Percentiles rank a stretch among this genome's conserved stretches.
These are phyloP conservation scores for Diaporthe australafricana DNA, from an alignment of 2,329 filamentous ascomycete species.

Conservation along the genomic window DNA sequence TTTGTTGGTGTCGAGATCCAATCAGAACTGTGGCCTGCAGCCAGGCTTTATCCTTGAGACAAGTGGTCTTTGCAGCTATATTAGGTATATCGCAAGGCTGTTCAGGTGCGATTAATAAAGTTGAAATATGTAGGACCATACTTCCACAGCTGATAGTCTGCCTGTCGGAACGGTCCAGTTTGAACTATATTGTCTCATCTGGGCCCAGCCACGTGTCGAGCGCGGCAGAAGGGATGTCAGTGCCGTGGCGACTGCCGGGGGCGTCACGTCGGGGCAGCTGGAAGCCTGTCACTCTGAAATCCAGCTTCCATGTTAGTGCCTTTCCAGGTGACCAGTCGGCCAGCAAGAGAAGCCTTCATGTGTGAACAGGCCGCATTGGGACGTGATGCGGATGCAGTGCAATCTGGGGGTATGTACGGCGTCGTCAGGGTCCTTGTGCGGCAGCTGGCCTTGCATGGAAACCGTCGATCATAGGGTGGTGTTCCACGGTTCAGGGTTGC, in stretches of 20 bases:
- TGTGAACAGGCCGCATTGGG: constrained; percentile 12
- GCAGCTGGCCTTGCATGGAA: constrained; percentile 1
- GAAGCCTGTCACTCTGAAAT: not conserved
- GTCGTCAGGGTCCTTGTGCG: constrained; percentile 16
- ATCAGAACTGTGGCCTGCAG: constrained; percentile 1
- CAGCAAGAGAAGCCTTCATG: not conserved
- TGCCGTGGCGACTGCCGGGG: constrained; percentile 26
- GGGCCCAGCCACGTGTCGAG: constrained; percentile 31
- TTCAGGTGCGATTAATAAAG: constrained; percentile 8
- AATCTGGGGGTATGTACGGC: constrained; percentile 18
- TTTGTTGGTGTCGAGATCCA: constrained; percentile 13
- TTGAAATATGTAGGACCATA: not conserved
- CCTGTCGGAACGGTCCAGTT: not conserved
- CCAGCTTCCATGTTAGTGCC: not conserved
- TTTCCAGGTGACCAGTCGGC: not conserved
- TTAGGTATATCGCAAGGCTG: not conserved
- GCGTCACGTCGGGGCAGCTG: not conserved
- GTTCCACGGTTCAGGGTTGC: constrained; percentile 27
- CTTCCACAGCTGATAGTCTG: not conserved
- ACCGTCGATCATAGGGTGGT: constrained; percentile 6
- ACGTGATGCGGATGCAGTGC: constrained; percentile 17
- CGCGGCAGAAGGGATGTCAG: constrained; percentile 24
- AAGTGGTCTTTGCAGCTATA: constrained; percentile 17
- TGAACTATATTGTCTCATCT: constrained; percentile 17
- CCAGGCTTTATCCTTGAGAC: constrained; percentile 24